Evolutionary conservation across 495 filamentous ascomycete genomes (phyloP).

Genomic region (Aspergillus egyptiacus): DNA sequence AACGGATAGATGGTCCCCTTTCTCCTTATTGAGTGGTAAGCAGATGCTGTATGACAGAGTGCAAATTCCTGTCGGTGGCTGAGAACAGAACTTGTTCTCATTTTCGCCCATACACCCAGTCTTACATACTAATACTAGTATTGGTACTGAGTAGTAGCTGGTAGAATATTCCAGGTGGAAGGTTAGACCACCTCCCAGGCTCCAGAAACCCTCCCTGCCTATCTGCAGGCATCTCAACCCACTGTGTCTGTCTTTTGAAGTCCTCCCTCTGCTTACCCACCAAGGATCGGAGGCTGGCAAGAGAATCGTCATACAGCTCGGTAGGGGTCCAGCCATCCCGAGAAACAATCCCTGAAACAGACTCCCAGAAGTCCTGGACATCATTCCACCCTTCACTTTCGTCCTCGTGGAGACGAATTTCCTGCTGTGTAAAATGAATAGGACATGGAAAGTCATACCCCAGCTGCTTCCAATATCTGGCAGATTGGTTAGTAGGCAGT

Average conservation of each 20-base stretch:
- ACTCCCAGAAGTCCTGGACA: conserved; percentile 22
- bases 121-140: too few species aligned
- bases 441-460: conserved; percentile 23
- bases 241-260: conserved; percentile 15
- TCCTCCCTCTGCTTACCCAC: conserved; percentile 16
- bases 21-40: too few species aligned
- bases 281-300: conserved; percentile 17
- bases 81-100: too few species aligned
- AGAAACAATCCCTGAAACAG: conserved; percentile 17
- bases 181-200: too few species aligned
- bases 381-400: conserved; percentile 26
- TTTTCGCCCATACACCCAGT: too few species aligned
- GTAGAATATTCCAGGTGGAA: too few species aligned
- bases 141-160: too few species aligned
- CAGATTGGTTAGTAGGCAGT: too few species aligned
- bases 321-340: conserved; percentile 21
- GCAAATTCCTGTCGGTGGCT: too few species aligned
- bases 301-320: conserved; percentile 16
- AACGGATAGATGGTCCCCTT: too few species aligned
- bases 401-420: conserved; percentile 18
- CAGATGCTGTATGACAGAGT: too few species aligned
- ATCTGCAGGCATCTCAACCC: conserved; percentile 11
- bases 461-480: conserved; percentile 23
- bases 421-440: conserved; percentile 23
- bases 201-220: too few species aligned